Conservation (phyloP, 257 asterid genomes). For the Scutellaria baicalensis region DNA sequence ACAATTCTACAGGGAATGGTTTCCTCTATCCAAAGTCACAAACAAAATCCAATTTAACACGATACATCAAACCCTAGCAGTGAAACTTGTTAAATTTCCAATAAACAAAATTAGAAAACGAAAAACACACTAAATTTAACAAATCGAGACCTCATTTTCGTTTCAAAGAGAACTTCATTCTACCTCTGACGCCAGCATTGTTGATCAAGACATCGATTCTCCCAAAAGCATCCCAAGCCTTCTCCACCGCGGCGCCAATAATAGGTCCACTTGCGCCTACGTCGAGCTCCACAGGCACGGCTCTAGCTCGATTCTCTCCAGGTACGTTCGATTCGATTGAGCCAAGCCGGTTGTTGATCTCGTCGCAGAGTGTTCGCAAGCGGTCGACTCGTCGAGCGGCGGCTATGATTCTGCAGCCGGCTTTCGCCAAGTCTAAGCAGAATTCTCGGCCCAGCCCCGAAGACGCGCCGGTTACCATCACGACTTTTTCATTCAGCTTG, state of each 20-base stretch:
- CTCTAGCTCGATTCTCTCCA: slow-evolving; percentile 1
- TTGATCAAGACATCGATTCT: slow-evolving; percentile 54
- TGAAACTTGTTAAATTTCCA: neutral
- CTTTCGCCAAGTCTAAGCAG: slow-evolving; percentile 34
- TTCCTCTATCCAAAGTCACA: neutral
- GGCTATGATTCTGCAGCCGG: slow-evolving; percentile 44
- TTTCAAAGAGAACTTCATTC: neutral
- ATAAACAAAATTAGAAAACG: neutral
- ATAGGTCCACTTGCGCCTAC: slow-evolving; percentile 24
- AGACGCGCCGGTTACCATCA: slow-evolving; percentile 51
- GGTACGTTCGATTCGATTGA: neutral
- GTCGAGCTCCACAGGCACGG: slow-evolving; percentile 54
- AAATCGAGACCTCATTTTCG: neutral
- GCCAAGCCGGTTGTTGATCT: slow-evolving; percentile 16
- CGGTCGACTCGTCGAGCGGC: slow-evolving; percentile 49
- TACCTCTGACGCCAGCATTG: slow-evolving; percentile 63
- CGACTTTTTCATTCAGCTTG: slow-evolving; percentile 23
- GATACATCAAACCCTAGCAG: neutral
- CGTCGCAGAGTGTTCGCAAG: slow-evolving; percentile 31
- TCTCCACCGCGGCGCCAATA: slow-evolving; percentile 36
- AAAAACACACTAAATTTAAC: neutral
- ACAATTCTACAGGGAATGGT: neutral
- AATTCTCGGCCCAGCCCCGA: slow-evolving; percentile 42
- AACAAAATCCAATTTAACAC: neutral
- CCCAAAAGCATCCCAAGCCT: slow-evolving; percentile 64